A percentile compares a stretch with the other conserved stretches of the same genome.
Evolutionary conservation across 139 green algal species (phyloP).

Genomic region (Nannochloris sp.): DNA sequence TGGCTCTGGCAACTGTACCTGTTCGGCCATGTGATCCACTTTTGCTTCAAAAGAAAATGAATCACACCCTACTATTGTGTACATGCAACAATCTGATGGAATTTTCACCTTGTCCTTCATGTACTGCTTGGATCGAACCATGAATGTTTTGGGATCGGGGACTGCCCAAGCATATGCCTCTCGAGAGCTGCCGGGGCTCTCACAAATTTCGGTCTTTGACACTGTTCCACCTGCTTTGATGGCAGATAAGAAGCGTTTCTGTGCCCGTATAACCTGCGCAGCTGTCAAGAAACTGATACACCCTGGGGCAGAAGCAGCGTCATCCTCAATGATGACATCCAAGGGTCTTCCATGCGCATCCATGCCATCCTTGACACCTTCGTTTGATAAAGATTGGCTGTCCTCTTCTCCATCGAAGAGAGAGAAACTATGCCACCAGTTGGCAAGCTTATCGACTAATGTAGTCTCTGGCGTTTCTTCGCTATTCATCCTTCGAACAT

Average conservation of each 20-base stretch:
- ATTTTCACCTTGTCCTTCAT: slow-evolving; percentile 49
- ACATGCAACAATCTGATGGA: slow-evolving; percentile 39
- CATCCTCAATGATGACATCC: not conserved
- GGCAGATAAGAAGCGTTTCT: slow-evolving; percentile 7
- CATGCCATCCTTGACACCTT: too few species aligned
- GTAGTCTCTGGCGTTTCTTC: not conserved
- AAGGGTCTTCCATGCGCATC: too few species aligned
- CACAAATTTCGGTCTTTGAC: slow-evolving; percentile 5
- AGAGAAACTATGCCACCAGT: not conserved
- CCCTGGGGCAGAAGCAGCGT: not conserved
- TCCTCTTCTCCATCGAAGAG: too few species aligned
- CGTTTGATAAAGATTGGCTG: too few species aligned
- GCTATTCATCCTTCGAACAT: too few species aligned
- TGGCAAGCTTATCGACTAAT: not conserved
- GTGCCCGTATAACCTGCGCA: not conserved
- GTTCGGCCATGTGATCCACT: slow-evolving; percentile 55
- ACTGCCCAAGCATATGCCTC: slow-evolving; percentile 11
- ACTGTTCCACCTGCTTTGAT: slow-evolving; percentile 9
- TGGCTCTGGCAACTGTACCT: slow-evolving; percentile 49
- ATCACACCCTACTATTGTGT: slow-evolving; percentile 61
- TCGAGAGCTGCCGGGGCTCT: not conserved
- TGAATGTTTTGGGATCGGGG: slow-evolving; percentile 14
- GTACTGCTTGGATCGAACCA: slow-evolving; percentile 22
- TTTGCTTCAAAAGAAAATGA: slow-evolving; percentile 64
- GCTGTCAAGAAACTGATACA: slow-evolving; percentile 19